These are phyloP conservation scores for Ramalina peruviana DNA, from an alignment of 495 filamentous ascomycete species.

Conservation along the genomic window DNA sequence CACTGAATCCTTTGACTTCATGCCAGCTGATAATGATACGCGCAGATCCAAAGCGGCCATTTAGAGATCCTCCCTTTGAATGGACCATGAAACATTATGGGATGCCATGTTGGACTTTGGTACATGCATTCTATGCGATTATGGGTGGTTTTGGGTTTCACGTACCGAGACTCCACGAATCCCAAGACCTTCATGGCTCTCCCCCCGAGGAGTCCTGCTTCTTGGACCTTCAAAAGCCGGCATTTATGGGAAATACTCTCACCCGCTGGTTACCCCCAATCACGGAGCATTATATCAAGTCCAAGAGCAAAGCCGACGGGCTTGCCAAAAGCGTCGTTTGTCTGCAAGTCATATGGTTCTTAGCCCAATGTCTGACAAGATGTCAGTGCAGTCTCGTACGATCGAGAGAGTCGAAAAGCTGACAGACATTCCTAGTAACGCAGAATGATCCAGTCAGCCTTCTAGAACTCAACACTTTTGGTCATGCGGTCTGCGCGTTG, in stretches of 20 bases:
- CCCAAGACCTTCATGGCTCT: background rate
- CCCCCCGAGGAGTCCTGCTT: background rate
- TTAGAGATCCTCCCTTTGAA: background rate
- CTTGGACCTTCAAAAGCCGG: conserved; percentile 1
- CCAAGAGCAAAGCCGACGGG: conserved; percentile 5
- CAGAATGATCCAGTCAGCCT: conserved; percentile 6
- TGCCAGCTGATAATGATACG: background rate
- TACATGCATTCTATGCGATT: conserved; percentile 1
- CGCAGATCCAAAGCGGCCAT: background rate
- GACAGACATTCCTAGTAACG: background rate
- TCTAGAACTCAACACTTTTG: conserved; percentile 7
- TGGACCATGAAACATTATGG: too few relatives aligned
- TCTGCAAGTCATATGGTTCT: conserved; percentile 3
- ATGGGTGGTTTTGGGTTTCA: too few relatives aligned
- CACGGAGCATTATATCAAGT: conserved; percentile 4
- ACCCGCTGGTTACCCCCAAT: background rate
- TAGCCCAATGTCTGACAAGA: conserved; percentile 1
- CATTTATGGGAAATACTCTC: too few relatives aligned
- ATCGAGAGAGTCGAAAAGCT: too few relatives aligned
- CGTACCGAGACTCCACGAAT: too few relatives aligned
- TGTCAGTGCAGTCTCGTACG: background rate
- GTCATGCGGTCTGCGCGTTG: conserved; percentile 2
- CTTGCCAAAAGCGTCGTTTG: conserved; percentile 4
- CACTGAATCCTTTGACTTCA: too few relatives aligned
- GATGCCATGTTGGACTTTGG: background rate